Evolutionary conservation across 805 yeast species (phyloP).

Genomic region (Kluyveromyces aestuarii): DNA sequence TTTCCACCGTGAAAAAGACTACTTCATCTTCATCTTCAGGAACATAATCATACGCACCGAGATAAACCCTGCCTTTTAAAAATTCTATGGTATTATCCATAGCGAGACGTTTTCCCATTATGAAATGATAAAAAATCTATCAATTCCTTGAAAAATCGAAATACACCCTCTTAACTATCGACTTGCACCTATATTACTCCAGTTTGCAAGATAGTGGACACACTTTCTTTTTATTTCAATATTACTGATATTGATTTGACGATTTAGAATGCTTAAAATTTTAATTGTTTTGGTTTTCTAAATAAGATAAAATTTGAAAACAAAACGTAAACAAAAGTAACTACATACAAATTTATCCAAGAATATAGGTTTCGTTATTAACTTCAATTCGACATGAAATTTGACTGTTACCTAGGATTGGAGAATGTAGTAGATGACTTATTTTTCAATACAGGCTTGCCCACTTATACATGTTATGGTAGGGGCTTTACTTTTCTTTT

Average conservation of each 20-base stretch:
- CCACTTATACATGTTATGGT: too few species aligned
- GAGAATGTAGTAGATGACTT: too few species aligned
- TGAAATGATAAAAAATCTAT: background rate
- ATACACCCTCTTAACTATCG: too few species aligned
- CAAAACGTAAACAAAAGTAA: background rate
- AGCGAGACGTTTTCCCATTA: slow-evolving; percentile 25
- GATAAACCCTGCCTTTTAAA: slow-evolving; percentile 57
- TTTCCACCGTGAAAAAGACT: slow-evolving; percentile 88
- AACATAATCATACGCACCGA: slow-evolving; percentile 76
- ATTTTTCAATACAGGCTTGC: too few species aligned
- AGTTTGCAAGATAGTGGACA: too few species aligned
- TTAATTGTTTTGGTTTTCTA: slow-evolving; percentile 2
- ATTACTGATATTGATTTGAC: too few species aligned
- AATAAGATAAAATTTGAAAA: background rate
- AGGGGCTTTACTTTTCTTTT: too few species aligned
- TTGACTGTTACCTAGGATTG: too few species aligned
- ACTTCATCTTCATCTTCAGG: slow-evolving; percentile 70
- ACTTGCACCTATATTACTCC: too few species aligned
- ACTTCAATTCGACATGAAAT: too few species aligned
- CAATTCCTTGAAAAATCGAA: background rate
- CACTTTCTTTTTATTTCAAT: background rate
- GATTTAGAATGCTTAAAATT: background rate
- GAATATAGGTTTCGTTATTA: too few species aligned
- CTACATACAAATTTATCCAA: too few species aligned
- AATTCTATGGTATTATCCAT: slow-evolving; percentile 30